Base-by-base conservation (phyloP, 768 basidiomycete species). In the Naganishia friedmannii region DNA sequence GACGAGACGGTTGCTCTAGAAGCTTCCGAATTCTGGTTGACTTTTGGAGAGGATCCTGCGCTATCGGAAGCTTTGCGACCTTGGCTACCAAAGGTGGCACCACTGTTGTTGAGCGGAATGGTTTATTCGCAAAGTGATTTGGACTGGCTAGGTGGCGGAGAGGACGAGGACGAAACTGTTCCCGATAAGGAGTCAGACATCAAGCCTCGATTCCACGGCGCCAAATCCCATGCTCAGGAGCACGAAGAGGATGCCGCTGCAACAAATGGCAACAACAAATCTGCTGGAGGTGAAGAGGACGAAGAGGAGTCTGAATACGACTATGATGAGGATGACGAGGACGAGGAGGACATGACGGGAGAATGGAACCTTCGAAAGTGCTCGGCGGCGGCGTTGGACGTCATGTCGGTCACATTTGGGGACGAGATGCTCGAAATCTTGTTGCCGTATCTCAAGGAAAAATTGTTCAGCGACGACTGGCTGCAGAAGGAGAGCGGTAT, bases 281-380 rank as follows among this genome's bases (percentile, higher is more conserved):
- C 58, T 12, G 65, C 28, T 26, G 55, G 66, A 26, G 48, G 45
- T 3, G 88, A 91, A 75, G 92, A 92, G 77, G 88, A 88, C 17
- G 67, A 65, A 1, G 70, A 57, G 31, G 83, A 88, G 60, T 90
- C 92, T 73, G 88, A 88, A 0, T 92, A 94, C 65, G 88, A 94
- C 74, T 84, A 89, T 73, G 89, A 93, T 73, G 90, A 92, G 70
- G 89, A 92, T 54, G 92, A 94, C 54, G 92, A 94, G 70, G 94
- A 95, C 74, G 93, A 93, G 17, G 96, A 98, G 70, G 96, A 97
- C 78, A 90, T 92, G 85, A 90, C 91, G 12, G 95, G 95, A 1
- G 94, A 98, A 79, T 99, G 96, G 96, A 99, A 98, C 82, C 84
- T 98, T 71, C 86, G 96, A 73, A 99, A 99, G 83, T 99, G 96